phyloP scores from a whole-genome alignment of 805 yeast species.

The Torulaspora franciscae region DNA sequence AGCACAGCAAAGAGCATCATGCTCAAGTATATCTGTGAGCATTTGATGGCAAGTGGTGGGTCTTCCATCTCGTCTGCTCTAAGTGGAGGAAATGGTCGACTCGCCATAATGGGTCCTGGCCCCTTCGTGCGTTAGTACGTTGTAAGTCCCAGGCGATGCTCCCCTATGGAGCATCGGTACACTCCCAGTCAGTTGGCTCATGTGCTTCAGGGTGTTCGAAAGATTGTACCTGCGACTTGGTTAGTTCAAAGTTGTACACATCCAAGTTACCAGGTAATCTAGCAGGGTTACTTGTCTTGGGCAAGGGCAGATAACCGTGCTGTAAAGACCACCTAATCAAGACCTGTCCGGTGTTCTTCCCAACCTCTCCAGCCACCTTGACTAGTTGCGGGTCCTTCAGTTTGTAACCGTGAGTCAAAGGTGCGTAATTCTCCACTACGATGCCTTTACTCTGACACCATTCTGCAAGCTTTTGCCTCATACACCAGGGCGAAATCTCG shows the following conservation, averaged over 20 bases:
- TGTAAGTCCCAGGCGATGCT: no score
- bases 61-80: no score
- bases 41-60: no score
- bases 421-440: conserved; percentile 71
- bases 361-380: conserved; percentile 46
- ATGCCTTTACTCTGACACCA: conserved; percentile 54
- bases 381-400: conserved; percentile 50
- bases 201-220: conserved; percentile 52
- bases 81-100: no score
- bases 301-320: conserved; percentile 67
- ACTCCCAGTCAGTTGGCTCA: conserved; percentile 77
- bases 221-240: conserved; percentile 38
- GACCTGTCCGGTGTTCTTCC: conserved; percentile 55
- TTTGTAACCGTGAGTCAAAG: conserved; percentile 62
- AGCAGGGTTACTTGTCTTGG: conserved; percentile 52
- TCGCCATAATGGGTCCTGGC: no score
- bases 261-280: conserved; percentile 54
- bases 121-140: no score
- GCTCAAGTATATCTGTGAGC: no score
- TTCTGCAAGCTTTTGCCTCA: conserved; percentile 57
- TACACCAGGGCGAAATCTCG: conserved; percentile 82
- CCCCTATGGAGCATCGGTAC: conserved; percentile 61
- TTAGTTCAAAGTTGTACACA: conserved; percentile 47
- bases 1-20: no score
- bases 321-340: conserved; percentile 68